Percentiles rank a stretch among this genome's conserved stretches.
These are phyloP conservation scores for Scytalidium lignicola DNA, from an alignment of 2,329 filamentous ascomycete genomes.

Conservation along the genomic window DNA sequence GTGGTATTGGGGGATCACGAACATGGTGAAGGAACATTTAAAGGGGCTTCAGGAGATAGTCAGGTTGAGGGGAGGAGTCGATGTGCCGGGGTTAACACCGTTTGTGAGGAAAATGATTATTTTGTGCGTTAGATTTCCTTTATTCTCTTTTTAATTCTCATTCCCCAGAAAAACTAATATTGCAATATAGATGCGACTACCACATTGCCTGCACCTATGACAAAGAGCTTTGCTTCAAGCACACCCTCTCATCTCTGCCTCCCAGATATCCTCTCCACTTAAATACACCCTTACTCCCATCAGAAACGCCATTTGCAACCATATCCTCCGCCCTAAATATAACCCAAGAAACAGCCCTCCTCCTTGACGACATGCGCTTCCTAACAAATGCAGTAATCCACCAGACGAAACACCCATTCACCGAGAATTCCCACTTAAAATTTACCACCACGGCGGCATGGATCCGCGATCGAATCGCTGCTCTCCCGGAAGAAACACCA, in stretches of 20 bases:
- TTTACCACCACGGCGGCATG: slow-evolving; percentile 35
- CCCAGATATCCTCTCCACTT: slow-evolving; percentile 35
- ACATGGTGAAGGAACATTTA: slow-evolving; percentile 41
- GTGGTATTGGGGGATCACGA: slow-evolving; percentile 48
- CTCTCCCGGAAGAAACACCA: slow-evolving; percentile 16
- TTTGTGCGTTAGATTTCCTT: slow-evolving; percentile 31
- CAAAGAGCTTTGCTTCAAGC: slow-evolving; percentile 36
- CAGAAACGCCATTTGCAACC: slow-evolving; percentile 37
- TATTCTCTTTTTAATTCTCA: background rate
- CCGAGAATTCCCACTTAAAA: slow-evolving; percentile 7
- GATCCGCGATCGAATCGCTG: slow-evolving; percentile 34
- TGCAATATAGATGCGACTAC: slow-evolving; percentile 38
- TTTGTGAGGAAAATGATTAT: slow-evolving; percentile 44
- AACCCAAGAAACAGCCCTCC: slow-evolving; percentile 40
- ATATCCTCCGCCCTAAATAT: slow-evolving; percentile 37
- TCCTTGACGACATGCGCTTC: slow-evolving; percentile 47
- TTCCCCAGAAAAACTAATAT: background rate
- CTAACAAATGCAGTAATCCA: slow-evolving; percentile 39
- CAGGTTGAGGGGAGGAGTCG: slow-evolving; percentile 39
- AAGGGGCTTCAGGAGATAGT: slow-evolving; percentile 44
- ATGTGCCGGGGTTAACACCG: slow-evolving; percentile 40
- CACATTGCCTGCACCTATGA: slow-evolving; percentile 45
- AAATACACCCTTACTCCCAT: slow-evolving; percentile 42
- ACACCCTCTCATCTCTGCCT: slow-evolving; percentile 29
- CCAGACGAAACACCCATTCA: slow-evolving; percentile 29